Percentiles rank a stretch among this genome's conserved stretches.
Evolutionary conservation across 1,284 basidiomycete genomes (phyloP).

Genomic region (Caloboletus firmus): DNA sequence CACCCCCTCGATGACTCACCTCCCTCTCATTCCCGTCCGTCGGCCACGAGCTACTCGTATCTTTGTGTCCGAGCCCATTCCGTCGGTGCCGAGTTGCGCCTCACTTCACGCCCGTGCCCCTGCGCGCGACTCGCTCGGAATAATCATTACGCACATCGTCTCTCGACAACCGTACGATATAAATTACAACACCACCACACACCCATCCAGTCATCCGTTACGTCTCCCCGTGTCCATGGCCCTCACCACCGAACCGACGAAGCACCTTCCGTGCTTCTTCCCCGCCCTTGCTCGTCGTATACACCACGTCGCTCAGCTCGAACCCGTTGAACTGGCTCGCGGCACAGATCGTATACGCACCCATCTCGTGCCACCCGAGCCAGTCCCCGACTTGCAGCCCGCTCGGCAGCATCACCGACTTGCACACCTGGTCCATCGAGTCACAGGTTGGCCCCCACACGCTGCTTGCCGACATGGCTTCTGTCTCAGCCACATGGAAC

Average conservation of each 20-base stretch:
- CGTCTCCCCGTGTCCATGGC: constrained; percentile 23
- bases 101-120: too few relatives aligned
- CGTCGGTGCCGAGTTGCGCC: constrained; percentile 25
- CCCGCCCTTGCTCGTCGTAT: constrained; percentile 54
- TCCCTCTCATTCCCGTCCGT: constrained; percentile 15
- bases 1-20: constrained; percentile 36
- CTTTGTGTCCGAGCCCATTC: neutral
- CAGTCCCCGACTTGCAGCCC: constrained; percentile 83
- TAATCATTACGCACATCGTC: constrained; percentile 11
- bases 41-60: constrained; percentile 14
- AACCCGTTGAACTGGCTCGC: constrained; percentile 89
- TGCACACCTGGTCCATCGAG: constrained; percentile 82
- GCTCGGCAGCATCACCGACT: constrained; percentile 59
- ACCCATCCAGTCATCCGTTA: constrained; percentile 1
- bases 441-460: constrained; percentile 87
- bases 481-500: constrained; percentile 51
- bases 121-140: neutral
- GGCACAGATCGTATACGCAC: constrained; percentile 90
- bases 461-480: constrained; percentile 50
- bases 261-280: constrained; percentile 41
- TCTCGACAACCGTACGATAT: constrained; percentile 5
- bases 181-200: constrained; percentile 19
- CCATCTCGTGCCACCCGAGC: constrained; percentile 91
- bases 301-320: constrained; percentile 62
- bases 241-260: constrained; percentile 31